Base-by-base conservation (phyloP, 2,329 filamentous ascomycete species). In the Cladosporium halotolerans region DNA sequence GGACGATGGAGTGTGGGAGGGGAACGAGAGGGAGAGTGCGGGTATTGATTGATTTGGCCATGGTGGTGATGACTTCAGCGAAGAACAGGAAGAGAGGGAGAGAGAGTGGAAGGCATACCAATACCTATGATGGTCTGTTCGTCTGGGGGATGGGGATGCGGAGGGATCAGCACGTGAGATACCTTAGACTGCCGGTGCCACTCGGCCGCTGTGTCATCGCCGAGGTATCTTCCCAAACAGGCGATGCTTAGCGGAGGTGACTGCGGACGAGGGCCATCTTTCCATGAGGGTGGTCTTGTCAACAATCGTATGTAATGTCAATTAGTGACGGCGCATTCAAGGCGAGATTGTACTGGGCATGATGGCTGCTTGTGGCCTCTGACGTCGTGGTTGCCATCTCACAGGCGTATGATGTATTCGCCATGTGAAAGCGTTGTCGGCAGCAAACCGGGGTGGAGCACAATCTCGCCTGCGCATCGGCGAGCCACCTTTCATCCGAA, bases 1-100 rank as follows among this genome's bases (percentile, higher is more conserved):
- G 82, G 60, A 96, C 87, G 57, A 83, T 81, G 60, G 86, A 87
- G 65, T 85, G 84, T 50, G 89, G 83, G 41, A 97, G 81, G 36
- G 90, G 88, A 61, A 97, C 86, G 63, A 97, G 74, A 43, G 92
- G 88, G 33, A 96, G 70, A 57, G 72, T 66, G 46, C 66, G 68
- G 8, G 66, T 61, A 16, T n/a, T 34, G 14, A 28, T 34, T n/a
- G 39, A 1, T 46, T 69, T 38, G 23, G 45, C 45, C 28, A 14
- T 41, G 13, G 8, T 32, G 23, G 14, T 46, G 50, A 14, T 9
- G 16, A 4, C 9, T 8, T 19, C 11, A 38, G 19, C 9, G 39
- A 11, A 19, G 38, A 9, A 14, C 8, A 16, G 31, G 16, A 43
- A 14, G 28, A 43, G 16, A 38, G 11, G 23, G 8, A 13, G 11